Evolutionary conservation across 2,329 filamentous ascomycete genomes (phyloP), one percentile per base, ranked within the genome.

Genomic region (Colletotrichum sp.): DNA sequence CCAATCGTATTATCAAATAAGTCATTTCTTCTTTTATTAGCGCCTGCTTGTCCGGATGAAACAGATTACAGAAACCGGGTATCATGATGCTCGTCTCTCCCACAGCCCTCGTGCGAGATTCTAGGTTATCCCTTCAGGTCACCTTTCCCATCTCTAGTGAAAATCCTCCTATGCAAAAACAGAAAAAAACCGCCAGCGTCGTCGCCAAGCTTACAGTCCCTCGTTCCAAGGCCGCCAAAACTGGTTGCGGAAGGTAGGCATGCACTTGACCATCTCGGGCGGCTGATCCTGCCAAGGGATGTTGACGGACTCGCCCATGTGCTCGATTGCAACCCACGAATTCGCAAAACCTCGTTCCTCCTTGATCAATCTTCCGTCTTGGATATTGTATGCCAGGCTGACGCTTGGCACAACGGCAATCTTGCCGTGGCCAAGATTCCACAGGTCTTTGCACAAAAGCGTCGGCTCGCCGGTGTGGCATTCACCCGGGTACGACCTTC

Each of bases 401-500:
- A 92, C 87, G 4, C 85, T 86, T 0, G 91, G 90, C 15, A 92
- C 85, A 1, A 91, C 89, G 0, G 90, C 90, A 76, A 92, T 90
- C 78, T 86, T 90, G 22, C 87, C 85, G 76, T 86, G 86, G 5
- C 89, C 89, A 5, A 81, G 77, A 15, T 79, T 84, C 89, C 90
- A 92, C 78, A 92, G 73, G 76, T 92, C 90, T 75, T 92, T 92
- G 76, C 88, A 89, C 55, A 92, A 88, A 11, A 92, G 79, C 69
- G 88, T 86, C 3, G 90, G 89, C 80, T 92, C 91, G 8, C 90
- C 90, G 73, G 89, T 87, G 16, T 80, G 83, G 72, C 90, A 92
- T 79, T 92, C 91, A 13, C 80, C 83, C 25, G 80, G 27, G 34
- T 71, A 73, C 36, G 71, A 79, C 5, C 78, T 79, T 3, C 91